Conservation (phyloP, 108 stramenopile genomes). For the Skeletonema menzelii region DNA sequence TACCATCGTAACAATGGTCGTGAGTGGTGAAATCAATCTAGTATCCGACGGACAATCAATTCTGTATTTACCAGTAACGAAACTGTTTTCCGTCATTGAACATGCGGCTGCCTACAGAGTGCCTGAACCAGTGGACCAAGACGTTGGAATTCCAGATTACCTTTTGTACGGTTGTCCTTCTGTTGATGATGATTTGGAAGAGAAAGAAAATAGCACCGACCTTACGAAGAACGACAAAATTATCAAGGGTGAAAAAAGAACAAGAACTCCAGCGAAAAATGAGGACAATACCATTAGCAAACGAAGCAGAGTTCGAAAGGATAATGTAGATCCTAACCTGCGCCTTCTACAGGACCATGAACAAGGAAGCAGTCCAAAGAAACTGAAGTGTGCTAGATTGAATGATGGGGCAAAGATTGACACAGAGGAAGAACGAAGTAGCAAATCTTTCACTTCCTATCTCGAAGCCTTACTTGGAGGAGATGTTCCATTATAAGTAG, state of each 20-base stretch:
- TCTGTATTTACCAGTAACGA: conserved; percentile 24
- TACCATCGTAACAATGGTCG: conserved; percentile 24
- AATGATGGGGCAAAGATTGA: background rate
- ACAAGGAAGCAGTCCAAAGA: background rate
- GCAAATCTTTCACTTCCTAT: conserved; percentile 27
- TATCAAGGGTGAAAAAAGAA: background rate
- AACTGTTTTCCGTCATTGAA: conserved; percentile 11
- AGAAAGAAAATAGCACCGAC: conserved; percentile 10
- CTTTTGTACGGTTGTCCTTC: background rate
- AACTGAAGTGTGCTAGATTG: background rate
- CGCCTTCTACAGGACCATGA: background rate
- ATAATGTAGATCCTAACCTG: background rate
- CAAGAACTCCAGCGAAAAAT: conserved; percentile 2
- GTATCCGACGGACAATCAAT: conserved; percentile 6
- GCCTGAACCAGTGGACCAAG: conserved; percentile 1
- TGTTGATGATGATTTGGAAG: background rate
- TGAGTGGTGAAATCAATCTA: conserved; percentile 27
- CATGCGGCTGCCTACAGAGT: conserved; percentile 7
- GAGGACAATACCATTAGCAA: conserved; percentile 1
- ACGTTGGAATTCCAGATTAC: conserved; percentile 7
- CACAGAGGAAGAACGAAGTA: conserved; percentile 18
- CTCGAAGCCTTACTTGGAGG: conserved; percentile 21
- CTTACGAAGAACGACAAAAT: background rate
- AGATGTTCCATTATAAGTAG: background rate
- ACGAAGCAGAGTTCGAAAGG: background rate